Evolutionary conservation across 2,329 filamentous ascomycete genomes (phyloP).

Genomic region (Fusarium pininemorale): DNA sequence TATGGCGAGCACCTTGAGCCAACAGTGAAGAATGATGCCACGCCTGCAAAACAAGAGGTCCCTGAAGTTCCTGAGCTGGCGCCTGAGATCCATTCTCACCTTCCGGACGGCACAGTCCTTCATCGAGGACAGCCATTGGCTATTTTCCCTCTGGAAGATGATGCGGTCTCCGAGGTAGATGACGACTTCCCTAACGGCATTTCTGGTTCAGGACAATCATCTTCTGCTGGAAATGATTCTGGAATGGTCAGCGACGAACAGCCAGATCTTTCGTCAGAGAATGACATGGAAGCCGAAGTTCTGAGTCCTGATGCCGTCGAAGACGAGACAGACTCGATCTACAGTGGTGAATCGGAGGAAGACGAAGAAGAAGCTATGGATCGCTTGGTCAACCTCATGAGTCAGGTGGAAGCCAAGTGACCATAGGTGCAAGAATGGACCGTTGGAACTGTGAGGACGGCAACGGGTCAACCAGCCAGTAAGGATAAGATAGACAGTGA

Average conservation of each 20-base stretch:
- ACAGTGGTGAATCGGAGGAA: background rate
- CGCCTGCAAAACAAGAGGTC: background rate
- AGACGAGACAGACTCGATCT: background rate
- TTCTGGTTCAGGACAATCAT: background rate
- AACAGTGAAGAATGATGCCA: background rate
- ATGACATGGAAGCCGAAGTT: background rate
- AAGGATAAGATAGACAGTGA: background rate
- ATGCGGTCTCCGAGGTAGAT: background rate
- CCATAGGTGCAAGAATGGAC: background rate
- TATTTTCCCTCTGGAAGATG: conserved; percentile 24
- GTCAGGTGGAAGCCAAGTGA: background rate
- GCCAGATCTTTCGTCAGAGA: background rate
- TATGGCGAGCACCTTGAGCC: background rate
- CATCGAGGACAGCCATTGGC: conserved; percentile 31
- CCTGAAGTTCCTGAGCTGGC: background rate
- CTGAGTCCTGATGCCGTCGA: background rate
- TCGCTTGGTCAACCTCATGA: conserved; percentile 29
- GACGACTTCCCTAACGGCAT: background rate
- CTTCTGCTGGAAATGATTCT: background rate
- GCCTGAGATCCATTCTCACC: conserved; percentile 14
- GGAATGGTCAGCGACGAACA: background rate
- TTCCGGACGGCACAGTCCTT: conserved; percentile 31
- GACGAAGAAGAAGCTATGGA: conserved; percentile 33
- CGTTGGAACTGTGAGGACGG: background rate
- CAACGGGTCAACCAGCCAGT: background rate